phyloP scores from a whole-genome alignment of 2,329 filamentous ascomycete genomes.

The Venturia aucupariae region DNA sequence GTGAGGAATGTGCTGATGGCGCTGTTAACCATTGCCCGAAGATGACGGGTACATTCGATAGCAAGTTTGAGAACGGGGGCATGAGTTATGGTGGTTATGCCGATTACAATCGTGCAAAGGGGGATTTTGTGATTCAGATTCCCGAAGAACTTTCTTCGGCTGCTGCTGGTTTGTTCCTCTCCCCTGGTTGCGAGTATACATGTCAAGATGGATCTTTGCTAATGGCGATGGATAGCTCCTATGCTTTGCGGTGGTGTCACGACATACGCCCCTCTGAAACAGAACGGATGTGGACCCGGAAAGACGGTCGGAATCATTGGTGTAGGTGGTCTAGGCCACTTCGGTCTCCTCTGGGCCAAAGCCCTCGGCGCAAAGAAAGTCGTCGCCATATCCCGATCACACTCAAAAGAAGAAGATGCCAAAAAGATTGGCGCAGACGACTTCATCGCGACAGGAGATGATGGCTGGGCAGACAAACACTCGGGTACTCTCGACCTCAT shows the following conservation, averaged over 20 bases:
- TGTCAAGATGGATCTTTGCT: no score
- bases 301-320: conserved; percentile 61
- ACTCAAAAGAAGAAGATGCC: conserved; percentile 48
- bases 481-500: conserved; percentile 43
- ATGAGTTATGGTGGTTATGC: conserved; percentile 59
- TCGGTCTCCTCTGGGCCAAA: conserved; percentile 60
- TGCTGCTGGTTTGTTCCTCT: conserved; percentile 27
- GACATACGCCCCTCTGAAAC: conserved; percentile 57
- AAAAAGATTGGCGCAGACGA: conserved; percentile 48
- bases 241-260: conserved; percentile 75
- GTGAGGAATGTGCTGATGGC: conserved; percentile 43
- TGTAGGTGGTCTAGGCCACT: conserved; percentile 64
- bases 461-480: conserved; percentile 46
- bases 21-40: conserved; percentile 35
- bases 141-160: conserved; percentile 40
- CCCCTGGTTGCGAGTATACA: no score
- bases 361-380: conserved; percentile 59
- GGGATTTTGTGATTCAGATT: conserved; percentile 52
- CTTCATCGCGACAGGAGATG: conserved; percentile 45
- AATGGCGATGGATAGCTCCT: conserved; percentile 35
- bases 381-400: conserved; percentile 50
- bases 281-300: conserved; percentile 58
- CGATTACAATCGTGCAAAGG: conserved; percentile 44
- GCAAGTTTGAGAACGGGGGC: conserved; percentile 48
- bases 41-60: conserved; percentile 44